Percentiles rank a stretch among this genome's conserved stretches.
These are phyloP conservation scores for Trichoderma atrobrunneum DNA, from an alignment of 2,329 filamentous ascomycete species.

Conservation along the genomic window DNA sequence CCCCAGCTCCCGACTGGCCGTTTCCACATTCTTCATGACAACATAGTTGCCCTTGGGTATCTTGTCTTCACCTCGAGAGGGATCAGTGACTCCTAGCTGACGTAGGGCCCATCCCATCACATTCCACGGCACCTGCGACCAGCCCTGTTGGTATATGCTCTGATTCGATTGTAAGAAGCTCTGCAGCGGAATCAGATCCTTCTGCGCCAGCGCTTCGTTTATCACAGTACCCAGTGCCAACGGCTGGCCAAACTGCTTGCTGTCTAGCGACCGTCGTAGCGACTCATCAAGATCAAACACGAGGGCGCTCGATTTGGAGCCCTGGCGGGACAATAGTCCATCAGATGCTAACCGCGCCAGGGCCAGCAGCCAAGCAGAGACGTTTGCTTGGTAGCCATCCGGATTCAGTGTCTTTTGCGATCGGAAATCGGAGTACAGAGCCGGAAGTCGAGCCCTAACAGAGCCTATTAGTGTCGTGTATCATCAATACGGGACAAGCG, in stretches of 20 bases:
- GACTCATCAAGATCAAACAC: constrained; percentile 57
- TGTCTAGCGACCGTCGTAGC: constrained; percentile 69
- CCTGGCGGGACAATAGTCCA: constrained; percentile 49
- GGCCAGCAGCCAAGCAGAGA: constrained; percentile 73
- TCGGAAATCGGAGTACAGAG: constrained; percentile 84
- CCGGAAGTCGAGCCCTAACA: constrained; percentile 69
- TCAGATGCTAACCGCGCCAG: constrained; percentile 66
- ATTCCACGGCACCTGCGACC: constrained; percentile 64
- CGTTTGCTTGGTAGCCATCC: constrained; percentile 79
- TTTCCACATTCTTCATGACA: constrained; percentile 60
- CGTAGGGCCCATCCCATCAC: constrained; percentile 73
- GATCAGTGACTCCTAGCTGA: constrained; percentile 62
- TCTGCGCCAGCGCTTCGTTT: constrained; percentile 66
- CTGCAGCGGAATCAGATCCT: constrained; percentile 66
- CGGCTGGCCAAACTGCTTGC: constrained; percentile 75
- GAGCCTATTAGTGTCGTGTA: neutral
- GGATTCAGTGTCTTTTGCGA: constrained; percentile 73
- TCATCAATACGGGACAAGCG: neutral
- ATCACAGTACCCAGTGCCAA: constrained; percentile 77
- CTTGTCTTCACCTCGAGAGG: constrained; percentile 48
- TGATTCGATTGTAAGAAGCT: constrained; percentile 64
- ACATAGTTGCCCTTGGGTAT: constrained; percentile 63
- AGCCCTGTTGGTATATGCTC: constrained; percentile 69
- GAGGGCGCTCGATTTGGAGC: constrained; percentile 46
- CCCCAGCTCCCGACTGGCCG: constrained; percentile 53